A percentile compares a stretch with the other conserved stretches of the same genome.
Evolutionary conservation across 2,329 filamentous ascomycete species (phyloP).

Genomic region (Paecilomyces dactylethromorphus): DNA sequence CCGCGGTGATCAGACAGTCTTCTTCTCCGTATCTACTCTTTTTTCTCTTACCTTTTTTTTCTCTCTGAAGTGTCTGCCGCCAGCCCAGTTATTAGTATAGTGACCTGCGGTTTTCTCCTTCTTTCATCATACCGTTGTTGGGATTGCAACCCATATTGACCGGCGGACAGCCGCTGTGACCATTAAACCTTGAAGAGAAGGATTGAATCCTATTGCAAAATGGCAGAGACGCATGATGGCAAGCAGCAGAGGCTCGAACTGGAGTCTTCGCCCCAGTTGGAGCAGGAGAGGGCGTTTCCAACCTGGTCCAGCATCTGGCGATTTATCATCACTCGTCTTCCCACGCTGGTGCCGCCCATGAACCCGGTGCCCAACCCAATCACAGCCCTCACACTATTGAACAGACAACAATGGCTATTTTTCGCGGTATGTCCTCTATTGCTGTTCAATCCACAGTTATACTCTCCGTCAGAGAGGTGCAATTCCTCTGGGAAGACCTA

Average conservation of each 20-base stretch:
- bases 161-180: not conserved
- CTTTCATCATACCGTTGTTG: not conserved
- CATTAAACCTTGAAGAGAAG: not conserved
- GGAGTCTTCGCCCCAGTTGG: not conserved
- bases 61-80: not conserved
- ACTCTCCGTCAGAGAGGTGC: not conserved
- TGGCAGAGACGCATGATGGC: not conserved
- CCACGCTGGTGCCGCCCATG: constrained; percentile 51
- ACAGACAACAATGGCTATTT: constrained; percentile 52
- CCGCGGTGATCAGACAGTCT: not conserved
- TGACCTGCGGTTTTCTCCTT: not conserved
- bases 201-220: not conserved
- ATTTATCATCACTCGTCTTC: constrained; percentile 48
- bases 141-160: not conserved
- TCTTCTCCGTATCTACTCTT: not conserved
- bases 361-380: constrained; percentile 48
- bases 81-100: not conserved
- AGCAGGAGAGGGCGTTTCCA: constrained; percentile 18
- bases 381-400: constrained; percentile 44
- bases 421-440: constrained; percentile 33
- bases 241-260: not conserved
- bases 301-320: constrained; percentile 20
- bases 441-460: not conserved
- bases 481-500: not conserved
- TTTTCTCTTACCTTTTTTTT: not conserved